Evolutionary conservation across 2,329 filamentous ascomycete genomes (phyloP).

Genomic region (Bisporella sp.): DNA sequence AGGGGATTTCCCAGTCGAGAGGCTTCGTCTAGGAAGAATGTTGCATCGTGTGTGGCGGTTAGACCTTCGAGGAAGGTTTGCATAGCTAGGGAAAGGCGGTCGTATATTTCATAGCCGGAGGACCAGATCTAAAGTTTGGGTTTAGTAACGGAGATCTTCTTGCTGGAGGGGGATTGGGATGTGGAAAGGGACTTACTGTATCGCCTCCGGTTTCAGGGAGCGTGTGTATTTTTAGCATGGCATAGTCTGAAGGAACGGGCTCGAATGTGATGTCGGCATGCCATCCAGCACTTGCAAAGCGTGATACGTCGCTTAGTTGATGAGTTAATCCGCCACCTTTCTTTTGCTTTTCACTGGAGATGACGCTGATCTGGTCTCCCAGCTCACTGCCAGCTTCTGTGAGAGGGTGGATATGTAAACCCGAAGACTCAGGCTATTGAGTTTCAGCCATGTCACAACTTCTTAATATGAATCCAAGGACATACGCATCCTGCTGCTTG

Average conservation of each 20-base stretch:
- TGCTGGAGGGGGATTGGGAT: constrained; percentile 30
- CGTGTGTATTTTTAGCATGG: constrained; percentile 42
- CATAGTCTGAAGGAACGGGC: constrained; percentile 45
- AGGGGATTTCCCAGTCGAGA: constrained; percentile 34
- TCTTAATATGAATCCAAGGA: neutral
- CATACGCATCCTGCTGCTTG: constrained; percentile 6
- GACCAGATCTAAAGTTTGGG: constrained; percentile 34
- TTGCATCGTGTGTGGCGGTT: constrained; percentile 42
- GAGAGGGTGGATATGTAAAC: constrained; percentile 49
- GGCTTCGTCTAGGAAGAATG: constrained; percentile 44
- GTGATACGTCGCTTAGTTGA: constrained; percentile 41
- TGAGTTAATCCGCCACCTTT: constrained; percentile 33
- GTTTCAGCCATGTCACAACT: too few species aligned
- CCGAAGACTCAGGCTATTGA: constrained; percentile 29
- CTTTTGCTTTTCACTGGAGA: constrained; percentile 38
- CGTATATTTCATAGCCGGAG: constrained; percentile 46
- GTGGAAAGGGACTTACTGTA: constrained; percentile 28
- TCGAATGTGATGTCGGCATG: constrained; percentile 50
- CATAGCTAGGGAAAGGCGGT: constrained; percentile 43
- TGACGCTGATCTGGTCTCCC: constrained; percentile 49
- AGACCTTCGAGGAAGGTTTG: constrained; percentile 40
- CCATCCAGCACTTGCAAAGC: constrained; percentile 42
- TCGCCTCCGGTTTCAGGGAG: constrained; percentile 41
- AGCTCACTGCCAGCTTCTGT: constrained; percentile 42
- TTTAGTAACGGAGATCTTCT: constrained; percentile 37